Conservation (phyloP, 495 filamentous ascomycete genomes). For the Annulohypoxylon bovei region DNA sequence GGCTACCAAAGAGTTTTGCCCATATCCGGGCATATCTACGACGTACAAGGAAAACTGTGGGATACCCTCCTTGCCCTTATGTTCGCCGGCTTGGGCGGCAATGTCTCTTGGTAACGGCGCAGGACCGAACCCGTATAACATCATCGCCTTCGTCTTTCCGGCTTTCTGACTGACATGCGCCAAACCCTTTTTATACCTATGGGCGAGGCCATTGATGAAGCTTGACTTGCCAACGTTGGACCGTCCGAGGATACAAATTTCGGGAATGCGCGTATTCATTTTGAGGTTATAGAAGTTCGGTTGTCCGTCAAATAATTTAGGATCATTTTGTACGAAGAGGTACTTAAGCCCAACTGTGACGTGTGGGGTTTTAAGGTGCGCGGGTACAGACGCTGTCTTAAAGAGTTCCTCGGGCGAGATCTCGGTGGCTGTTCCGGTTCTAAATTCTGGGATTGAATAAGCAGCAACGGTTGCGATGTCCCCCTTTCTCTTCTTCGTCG, state of each 20-base stretch:
- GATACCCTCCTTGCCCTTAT: conserved; percentile 59
- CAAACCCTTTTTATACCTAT: conserved; percentile 51
- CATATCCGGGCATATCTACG: conserved; percentile 96
- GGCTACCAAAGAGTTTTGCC: conserved; percentile 73
- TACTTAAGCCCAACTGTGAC: conserved; percentile 57
- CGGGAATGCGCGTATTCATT: conserved; percentile 64
- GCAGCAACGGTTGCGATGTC: conserved; percentile 34
- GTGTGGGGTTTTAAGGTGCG: conserved; percentile 20
- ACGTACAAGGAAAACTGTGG: conserved; percentile 68
- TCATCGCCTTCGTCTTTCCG: conserved; percentile 83
- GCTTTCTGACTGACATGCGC: conserved; percentile 77
- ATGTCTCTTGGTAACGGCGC: conserved; percentile 35
- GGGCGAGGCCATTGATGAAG: conserved; percentile 84
- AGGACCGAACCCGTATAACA: conserved; percentile 80
- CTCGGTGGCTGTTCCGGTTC: conserved; percentile 11
- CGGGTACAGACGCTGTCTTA: conserved; percentile 24
- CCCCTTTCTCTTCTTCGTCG: neutral
- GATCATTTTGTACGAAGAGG: conserved; percentile 71
- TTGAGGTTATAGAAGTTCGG: conserved; percentile 75
- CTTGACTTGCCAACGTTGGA: conserved; percentile 94
- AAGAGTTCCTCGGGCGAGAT: conserved; percentile 34
- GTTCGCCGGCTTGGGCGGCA: conserved; percentile 14
- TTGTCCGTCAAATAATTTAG: conserved; percentile 75
- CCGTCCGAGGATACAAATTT: conserved; percentile 72
- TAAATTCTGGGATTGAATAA: conserved; percentile 36